phyloP scores from a whole-genome alignment of 2,329 filamentous ascomycete genomes.

The Aureobasidium namibiae region DNA sequence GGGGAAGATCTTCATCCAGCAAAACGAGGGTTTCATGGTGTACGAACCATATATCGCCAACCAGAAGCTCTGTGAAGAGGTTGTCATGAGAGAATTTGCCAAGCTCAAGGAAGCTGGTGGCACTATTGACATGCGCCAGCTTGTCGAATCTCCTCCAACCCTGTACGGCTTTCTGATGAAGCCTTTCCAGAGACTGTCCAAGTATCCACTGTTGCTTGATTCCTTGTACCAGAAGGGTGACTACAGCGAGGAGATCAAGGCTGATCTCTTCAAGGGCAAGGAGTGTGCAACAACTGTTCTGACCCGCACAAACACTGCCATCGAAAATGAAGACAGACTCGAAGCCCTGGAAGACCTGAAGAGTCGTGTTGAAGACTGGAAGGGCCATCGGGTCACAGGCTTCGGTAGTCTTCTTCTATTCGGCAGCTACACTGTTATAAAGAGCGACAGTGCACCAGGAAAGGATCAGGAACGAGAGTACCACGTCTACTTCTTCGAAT shows the following conservation, averaged over 20 bases:
- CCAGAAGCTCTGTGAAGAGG: constrained; percentile 78
- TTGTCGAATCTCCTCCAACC: constrained; percentile 79
- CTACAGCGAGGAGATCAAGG: constrained; percentile 58
- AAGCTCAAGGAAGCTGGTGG: constrained; percentile 71
- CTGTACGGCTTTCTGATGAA: constrained; percentile 90
- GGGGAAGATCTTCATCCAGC: constrained; percentile 82
- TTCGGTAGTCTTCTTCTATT: constrained; percentile 85
- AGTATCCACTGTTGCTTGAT: constrained; percentile 85
- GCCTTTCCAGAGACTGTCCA: constrained; percentile 89
- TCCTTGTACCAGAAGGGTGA: constrained; percentile 80
- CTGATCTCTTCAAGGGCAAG: constrained; percentile 68
- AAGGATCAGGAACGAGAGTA: constrained; percentile 95
- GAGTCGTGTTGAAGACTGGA: constrained; percentile 89
- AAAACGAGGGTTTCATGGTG: constrained; percentile 81
- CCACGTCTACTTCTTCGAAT: constrained; percentile 94
- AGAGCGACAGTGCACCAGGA: constrained; percentile 50
- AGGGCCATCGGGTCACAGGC: constrained; percentile 79
- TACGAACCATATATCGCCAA: constrained; percentile 98
- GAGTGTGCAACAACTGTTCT: constrained; percentile 75
- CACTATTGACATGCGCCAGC: constrained; percentile 49
- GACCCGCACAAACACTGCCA: constrained; percentile 78
- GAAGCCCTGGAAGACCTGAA: constrained; percentile 79
- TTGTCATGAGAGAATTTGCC: constrained; percentile 78
- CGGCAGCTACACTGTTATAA: constrained; percentile 85
- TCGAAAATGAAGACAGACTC: constrained; percentile 76